A percentile compares a stretch with the other conserved stretches of the same genome.
These are phyloP conservation scores for Inga leiocalycina DNA, from an alignment of 306 rosid species.

Conservation along the genomic window DNA sequence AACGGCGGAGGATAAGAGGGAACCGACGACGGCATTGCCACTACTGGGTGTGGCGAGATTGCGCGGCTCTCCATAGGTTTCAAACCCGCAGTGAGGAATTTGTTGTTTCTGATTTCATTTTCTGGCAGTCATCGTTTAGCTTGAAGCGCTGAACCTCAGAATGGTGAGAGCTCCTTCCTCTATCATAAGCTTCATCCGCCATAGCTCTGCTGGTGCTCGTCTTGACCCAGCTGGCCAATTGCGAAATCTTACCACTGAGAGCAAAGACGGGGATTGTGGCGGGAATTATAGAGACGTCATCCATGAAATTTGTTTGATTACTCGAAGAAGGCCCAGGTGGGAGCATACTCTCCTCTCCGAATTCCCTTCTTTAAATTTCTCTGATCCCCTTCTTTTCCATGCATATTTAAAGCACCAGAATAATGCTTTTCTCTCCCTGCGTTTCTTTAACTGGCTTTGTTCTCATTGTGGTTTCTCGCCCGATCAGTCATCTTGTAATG, in stretches of 20 bases:
- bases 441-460: slow-evolving; percentile 73
- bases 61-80: neutral
- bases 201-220: slow-evolving; percentile 14
- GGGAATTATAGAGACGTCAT: slow-evolving; percentile 6
- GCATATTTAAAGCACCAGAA: slow-evolving; percentile 56
- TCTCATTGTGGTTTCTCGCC: slow-evolving; percentile 54
- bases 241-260: slow-evolving; percentile 45
- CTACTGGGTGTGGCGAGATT: neutral
- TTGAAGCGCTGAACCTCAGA: neutral
- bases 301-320: slow-evolving; percentile 51
- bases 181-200: slow-evolving; percentile 42
- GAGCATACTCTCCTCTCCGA: slow-evolving; percentile 64
- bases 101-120: neutral
- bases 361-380: slow-evolving; percentile 63
- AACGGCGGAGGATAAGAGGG: neutral
- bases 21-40: neutral
- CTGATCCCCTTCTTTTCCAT: slow-evolving; percentile 55
- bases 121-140: neutral
- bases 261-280: slow-evolving; percentile 35
- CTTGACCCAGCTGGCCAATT: slow-evolving; percentile 36
- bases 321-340: slow-evolving; percentile 70
- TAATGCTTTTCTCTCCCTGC: slow-evolving; percentile 62
- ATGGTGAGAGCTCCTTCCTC: slow-evolving; percentile 44
- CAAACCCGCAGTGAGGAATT: neutral
- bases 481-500: slow-evolving; percentile 47